Conservation (phyloP, 305 asterid species). For the Solanum chacoense region DNA sequence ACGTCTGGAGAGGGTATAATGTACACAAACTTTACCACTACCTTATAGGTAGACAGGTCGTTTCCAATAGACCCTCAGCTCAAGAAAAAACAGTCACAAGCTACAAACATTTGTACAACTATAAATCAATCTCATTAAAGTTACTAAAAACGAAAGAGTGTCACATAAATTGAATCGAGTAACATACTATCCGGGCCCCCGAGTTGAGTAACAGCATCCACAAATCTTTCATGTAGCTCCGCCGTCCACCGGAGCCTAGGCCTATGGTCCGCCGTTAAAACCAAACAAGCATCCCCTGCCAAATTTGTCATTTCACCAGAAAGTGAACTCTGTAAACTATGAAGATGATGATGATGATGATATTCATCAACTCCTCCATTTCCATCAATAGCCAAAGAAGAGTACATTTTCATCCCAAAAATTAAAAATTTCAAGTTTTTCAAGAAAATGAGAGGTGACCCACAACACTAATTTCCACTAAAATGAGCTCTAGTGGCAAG, state of each 20-base stretch:
- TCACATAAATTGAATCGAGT: not conserved
- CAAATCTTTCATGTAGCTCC: constrained; percentile 80
- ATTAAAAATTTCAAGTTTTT: not conserved
- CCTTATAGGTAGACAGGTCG: rapidly evolving
- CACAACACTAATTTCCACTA: not conserved
- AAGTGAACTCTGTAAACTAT: constrained; percentile 9
- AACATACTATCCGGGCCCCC: constrained; percentile 90
- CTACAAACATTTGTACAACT: not conserved
- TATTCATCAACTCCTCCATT: constrained; percentile 21
- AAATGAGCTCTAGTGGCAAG: not conserved
- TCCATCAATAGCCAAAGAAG: not conserved
- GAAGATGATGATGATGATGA: constrained; percentile 9
- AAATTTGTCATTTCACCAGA: constrained; percentile 52
- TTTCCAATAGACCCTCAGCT: rapidly evolving
- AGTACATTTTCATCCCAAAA: constrained; percentile 14
- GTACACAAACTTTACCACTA: not conserved
- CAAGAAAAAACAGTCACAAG: not conserved
- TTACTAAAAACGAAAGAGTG: not conserved
- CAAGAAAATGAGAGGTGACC: not conserved
- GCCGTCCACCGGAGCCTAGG: constrained; percentile 96
- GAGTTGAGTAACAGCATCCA: constrained; percentile 78
- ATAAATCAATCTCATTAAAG: not conserved
- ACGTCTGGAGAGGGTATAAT: rapidly evolving
- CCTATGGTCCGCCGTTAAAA: constrained; percentile 65
- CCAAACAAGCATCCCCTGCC: constrained; percentile 68